Base-by-base conservation (phyloP, 176 grass and related monocot species). In the Carex littledalei region DNA sequence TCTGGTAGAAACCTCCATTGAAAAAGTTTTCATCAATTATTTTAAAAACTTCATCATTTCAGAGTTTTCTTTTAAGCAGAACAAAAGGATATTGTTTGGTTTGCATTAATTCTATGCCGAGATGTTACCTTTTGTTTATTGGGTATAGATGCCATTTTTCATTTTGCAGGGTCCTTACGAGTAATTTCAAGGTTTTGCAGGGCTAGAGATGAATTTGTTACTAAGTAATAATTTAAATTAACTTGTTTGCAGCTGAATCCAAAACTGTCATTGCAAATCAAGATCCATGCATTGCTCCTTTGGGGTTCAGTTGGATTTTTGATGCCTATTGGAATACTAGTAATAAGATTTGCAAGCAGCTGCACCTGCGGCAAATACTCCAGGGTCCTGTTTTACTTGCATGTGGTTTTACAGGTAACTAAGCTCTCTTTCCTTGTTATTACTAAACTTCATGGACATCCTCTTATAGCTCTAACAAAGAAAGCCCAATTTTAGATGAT, bases 261-360 rank as follows among this genome's bases (percentile, higher is more conserved):
- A 49, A 80, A 87, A 87, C 81, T 88, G 15, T 92, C 79, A 53
- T 87, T 90, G 80, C 97, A 99, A 81, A 87, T 99, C 79, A 95
- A 89, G 88, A 74, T 96, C 37, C 97, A 99, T 63, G 93, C 97
- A 6, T 79, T 99, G 80, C 92, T 99, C 64, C 91, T 94, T 64
- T 99, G 97, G 93, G 91, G 87, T 75, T 94, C 93, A 18, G 85
- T 96, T 34, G 97, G 97, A 58, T 87, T 99, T 73, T 55, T 99
- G 86, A 95, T 99, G 93, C 97, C 93, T 5, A 24, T 91, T 41
- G 97, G 97, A 81, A 92, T 99, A 86, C 80, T 99, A n/a, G 84
- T 96, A 7, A 87, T 87, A 34, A 94, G 90, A 70, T 84, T 94
- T 68, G 93, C 97, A 6, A 90, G 68, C 93, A 92, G 89, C 66